Evolutionary conservation across 2,329 filamentous ascomycete species (phyloP), one percentile per base, ranked within the genome.

Genomic region (Apiospora sp.): DNA sequence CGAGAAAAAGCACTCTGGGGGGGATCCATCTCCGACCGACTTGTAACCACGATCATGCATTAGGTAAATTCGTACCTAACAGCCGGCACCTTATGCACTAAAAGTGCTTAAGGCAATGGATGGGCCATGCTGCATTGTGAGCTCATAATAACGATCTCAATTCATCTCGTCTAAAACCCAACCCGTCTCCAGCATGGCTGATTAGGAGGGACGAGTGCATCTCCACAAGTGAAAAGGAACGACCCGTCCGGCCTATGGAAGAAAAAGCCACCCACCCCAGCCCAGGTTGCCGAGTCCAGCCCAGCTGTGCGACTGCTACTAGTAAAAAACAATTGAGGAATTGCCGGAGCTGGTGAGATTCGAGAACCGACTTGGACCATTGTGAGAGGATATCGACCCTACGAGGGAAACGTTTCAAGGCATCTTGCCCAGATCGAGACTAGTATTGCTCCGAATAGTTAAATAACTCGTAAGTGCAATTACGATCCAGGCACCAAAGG

Each of bases 391-490:
- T n/a, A 16, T n/a, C 34, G 12, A 41, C 34, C 13, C 34, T 37
- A 41, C 58, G 22, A 64, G 19, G 41, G 3, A 41, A 64, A 64
- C 30, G 58, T 41, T 64, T 64, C 10, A 13, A 64, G 58, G 10
- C 19, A 10, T 12, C 58, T 64, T 64, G 34, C 1, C 58, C 58
- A 34, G 34, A 41, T 64, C 34, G 4, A 64, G 58, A 13, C 58
- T 64, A 64, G 58, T 8, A 37, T 41, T n/a, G 8, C 30, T 37
- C 58, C 34, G 34, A 64, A 64, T 64, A 37, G 30, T 64, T 41
- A n/a, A 64, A 61, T 61, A 61, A 61, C 54, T 61, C 54, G 54
- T 61, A 61, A 61, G 54, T 61, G 54, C 54, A 61, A 61, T 61
- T 61, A 61, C 54, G 54, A 61, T 61, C 54, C 54, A 61, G 51